Evolutionary conservation across 2,329 filamentous ascomycete genomes (phyloP).

Genomic region (Ilyonectria robusta): DNA sequence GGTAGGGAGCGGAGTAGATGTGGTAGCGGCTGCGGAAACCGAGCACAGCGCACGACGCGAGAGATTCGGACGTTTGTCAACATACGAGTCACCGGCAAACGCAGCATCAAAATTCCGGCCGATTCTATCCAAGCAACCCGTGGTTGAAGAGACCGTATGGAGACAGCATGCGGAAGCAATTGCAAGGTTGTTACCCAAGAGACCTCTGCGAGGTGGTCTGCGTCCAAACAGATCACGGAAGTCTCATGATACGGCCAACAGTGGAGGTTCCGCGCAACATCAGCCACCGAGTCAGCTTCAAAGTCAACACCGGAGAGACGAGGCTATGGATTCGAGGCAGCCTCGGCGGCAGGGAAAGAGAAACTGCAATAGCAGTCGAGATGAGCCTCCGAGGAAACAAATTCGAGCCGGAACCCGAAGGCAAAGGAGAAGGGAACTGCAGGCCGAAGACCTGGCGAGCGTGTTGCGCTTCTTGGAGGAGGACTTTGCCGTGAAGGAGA

Average conservation of each 20-base stretch:
- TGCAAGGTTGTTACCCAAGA: background rate
- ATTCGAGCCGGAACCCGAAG: background rate
- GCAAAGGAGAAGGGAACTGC: background rate
- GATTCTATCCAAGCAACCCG: background rate
- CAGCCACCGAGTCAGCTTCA: too few relatives aligned
- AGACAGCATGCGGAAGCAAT: background rate
- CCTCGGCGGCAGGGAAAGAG: too few relatives aligned
- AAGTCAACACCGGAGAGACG: too few relatives aligned
- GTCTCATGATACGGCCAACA: too few relatives aligned
- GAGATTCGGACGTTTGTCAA: background rate
- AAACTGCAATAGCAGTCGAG: too few relatives aligned
- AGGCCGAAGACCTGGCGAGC: too few relatives aligned
- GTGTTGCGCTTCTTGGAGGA: too few relatives aligned
- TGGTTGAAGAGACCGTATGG: background rate
- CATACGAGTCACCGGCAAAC: background rate
- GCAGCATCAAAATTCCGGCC: background rate
- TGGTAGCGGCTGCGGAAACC: background rate
- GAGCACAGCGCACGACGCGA: background rate
- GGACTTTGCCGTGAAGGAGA: too few relatives aligned
- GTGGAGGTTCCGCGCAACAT: too few relatives aligned
- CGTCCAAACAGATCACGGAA: background rate
- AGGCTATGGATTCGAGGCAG: background rate
- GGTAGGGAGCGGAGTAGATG: background rate
- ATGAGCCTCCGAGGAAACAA: background rate
- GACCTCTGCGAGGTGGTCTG: background rate